Percentiles rank a stretch among this genome's conserved stretches.
Evolutionary conservation across 2,329 filamentous ascomycete species (phyloP).

Genomic region (Colletotrichum liaoningense): DNA sequence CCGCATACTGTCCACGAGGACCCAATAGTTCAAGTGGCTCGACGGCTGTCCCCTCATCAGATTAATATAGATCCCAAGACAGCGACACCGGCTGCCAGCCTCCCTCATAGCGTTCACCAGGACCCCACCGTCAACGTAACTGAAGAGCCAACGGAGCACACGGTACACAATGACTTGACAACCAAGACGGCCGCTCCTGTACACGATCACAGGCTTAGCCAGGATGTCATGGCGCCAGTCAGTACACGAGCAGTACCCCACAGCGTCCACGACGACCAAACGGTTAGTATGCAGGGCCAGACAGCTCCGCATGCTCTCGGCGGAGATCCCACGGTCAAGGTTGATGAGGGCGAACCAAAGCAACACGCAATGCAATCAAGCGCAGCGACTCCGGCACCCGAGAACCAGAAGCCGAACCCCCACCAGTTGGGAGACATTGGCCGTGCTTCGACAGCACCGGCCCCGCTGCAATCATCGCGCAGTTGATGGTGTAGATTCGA

Average conservation of each 20-base stretch:
- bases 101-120: slow-evolving; percentile 8
- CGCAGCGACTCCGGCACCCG: neutral
- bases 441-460: slow-evolving; percentile 1
- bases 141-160: neutral
- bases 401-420: neutral
- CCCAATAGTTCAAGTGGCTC: slow-evolving; percentile 3
- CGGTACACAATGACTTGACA: slow-evolving; percentile 5
- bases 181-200: neutral
- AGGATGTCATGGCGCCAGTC: slow-evolving; percentile 1
- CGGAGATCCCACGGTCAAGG: neutral
- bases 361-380: neutral
- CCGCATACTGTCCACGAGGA: slow-evolving; percentile 21
- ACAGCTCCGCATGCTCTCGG: neutral
- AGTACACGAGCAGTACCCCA: neutral
- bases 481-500: neutral
- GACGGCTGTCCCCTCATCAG: slow-evolving; percentile 1
- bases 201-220: slow-evolving; percentile 22
- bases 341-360: neutral
- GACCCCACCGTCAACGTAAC: slow-evolving; percentile 11
- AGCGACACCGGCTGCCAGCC: neutral
- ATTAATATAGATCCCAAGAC: slow-evolving; percentile 10
- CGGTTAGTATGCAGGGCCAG: neutral
- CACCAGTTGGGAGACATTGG: neutral
- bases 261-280: slow-evolving; percentile 12
- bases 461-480: neutral